phyloP scores from a whole-genome alignment of 2,329 filamentous ascomycete species.

The Bipolaris zeicola region DNA sequence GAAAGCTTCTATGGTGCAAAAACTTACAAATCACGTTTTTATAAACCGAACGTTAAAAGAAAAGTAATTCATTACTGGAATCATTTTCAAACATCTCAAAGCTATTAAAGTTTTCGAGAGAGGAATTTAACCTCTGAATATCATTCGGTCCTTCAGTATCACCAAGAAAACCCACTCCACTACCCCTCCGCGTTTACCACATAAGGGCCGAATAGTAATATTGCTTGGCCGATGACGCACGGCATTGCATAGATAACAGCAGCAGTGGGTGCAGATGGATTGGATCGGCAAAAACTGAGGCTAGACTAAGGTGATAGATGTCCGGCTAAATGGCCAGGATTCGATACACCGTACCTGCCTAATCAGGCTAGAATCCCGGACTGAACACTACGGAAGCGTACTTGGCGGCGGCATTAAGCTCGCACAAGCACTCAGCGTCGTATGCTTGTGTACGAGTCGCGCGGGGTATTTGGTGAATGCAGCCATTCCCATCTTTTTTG shows the following conservation, averaged over 20 bases:
- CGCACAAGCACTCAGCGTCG: constrained; percentile 19
- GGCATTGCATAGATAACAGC: not conserved
- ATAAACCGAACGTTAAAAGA: no score
- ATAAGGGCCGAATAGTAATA: no score
- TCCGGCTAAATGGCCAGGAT: not conserved
- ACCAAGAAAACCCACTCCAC: no score
- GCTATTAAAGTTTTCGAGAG: no score
- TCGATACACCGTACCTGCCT: constrained; percentile 19
- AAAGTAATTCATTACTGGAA: no score
- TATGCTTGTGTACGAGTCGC: constrained; percentile 6
- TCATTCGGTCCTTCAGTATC: no score
- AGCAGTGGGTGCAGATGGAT: not conserved
- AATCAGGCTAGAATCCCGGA: constrained; percentile 7
- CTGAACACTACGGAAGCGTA: not conserved
- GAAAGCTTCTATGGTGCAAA: no score
- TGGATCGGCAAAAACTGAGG: not conserved
- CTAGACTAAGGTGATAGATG: not conserved
- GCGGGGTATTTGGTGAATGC: constrained; percentile 1
- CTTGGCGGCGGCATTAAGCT: constrained; percentile 23
- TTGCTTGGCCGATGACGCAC: not conserved
- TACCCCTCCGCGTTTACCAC: no score
- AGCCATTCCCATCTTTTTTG: not conserved
- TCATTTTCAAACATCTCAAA: no score
- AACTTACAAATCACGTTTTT: no score
- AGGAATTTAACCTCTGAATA: no score